A percentile compares a stretch with the other conserved stretches of the same genome.
Evolutionary conservation across 2,329 filamentous ascomycete genomes (phyloP).

Genomic region (Fusarium sp.): DNA sequence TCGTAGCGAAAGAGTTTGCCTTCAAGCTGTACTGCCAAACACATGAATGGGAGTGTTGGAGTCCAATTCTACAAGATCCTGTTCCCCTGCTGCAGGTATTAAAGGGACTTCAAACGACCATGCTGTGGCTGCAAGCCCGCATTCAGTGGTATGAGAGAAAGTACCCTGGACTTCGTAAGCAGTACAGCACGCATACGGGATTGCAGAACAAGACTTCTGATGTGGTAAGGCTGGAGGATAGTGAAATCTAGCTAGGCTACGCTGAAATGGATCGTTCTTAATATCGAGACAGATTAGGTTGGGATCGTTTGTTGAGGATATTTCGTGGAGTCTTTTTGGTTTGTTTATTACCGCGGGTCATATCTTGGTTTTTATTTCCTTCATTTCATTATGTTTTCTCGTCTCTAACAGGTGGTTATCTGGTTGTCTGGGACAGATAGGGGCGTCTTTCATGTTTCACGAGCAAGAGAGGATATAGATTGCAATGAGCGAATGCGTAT

Average conservation of each 20-base stretch:
- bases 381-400: background rate
- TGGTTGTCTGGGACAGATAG: background rate
- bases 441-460: too few relatives aligned
- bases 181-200: background rate
- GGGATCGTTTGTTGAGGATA: background rate
- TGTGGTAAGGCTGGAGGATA: background rate
- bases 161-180: background rate
- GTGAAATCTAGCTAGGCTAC: background rate
- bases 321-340: background rate
- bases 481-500: background rate
- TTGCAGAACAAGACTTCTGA: background rate
- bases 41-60: background rate
- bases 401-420: background rate
- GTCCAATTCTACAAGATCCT: background rate
- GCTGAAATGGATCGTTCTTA: background rate
- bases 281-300: background rate
- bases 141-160: slow-evolving; percentile 15
- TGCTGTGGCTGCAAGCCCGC: slow-evolving; percentile 5
- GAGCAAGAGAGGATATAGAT: background rate
- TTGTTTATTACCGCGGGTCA: background rate
- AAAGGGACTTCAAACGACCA: background rate
- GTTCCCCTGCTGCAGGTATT: background rate
- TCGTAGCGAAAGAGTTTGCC: background rate
- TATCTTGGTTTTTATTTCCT: background rate
- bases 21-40: background rate